phyloP scores from a whole-genome alignment of 2,329 filamentous ascomycete species.

The Diaporthe eres region DNA sequence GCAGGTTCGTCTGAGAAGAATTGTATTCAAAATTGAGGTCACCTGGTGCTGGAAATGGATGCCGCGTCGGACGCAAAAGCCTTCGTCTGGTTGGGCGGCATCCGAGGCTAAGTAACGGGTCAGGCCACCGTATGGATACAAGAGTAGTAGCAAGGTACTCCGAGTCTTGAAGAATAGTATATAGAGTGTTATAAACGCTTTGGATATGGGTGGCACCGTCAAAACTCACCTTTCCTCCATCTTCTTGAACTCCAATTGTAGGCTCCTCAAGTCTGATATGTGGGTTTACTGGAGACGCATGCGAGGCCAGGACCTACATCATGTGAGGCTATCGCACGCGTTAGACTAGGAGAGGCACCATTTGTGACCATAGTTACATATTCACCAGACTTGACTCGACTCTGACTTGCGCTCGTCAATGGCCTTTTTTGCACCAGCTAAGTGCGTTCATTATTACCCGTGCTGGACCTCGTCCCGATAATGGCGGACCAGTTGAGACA shows the following conservation, averaged over 20 bases:
- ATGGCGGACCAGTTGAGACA: constrained; percentile 2
- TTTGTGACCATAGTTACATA: neutral
- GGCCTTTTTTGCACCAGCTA: no score
- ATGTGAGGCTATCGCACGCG: neutral
- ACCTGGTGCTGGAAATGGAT: constrained; percentile 21
- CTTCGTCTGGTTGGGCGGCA: constrained; percentile 51
- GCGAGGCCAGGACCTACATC: neutral
- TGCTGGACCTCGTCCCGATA: neutral
- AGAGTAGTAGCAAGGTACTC: constrained; percentile 49
- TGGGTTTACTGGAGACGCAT: neutral
- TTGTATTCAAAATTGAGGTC: neutral
- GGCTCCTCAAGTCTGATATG: constrained; percentile 2
- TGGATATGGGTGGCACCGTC: constrained; percentile 18
- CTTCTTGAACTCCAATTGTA: neutral
- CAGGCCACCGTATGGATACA: constrained; percentile 51
- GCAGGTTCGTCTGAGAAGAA: neutral
- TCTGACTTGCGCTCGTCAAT: neutral
- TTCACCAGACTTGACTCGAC: neutral
- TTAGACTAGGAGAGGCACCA: neutral
- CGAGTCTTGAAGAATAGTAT: constrained; percentile 46
- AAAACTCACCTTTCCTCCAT: neutral
- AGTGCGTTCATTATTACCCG: neutral
- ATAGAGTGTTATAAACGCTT: constrained; percentile 46
- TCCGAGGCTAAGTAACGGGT: constrained; percentile 50
- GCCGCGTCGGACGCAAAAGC: constrained; percentile 47